These are phyloP conservation scores for Teratosphaeriaceae sp. DNA, from an alignment of 2,329 filamentous ascomycete genomes.

Conservation along the genomic window DNA sequence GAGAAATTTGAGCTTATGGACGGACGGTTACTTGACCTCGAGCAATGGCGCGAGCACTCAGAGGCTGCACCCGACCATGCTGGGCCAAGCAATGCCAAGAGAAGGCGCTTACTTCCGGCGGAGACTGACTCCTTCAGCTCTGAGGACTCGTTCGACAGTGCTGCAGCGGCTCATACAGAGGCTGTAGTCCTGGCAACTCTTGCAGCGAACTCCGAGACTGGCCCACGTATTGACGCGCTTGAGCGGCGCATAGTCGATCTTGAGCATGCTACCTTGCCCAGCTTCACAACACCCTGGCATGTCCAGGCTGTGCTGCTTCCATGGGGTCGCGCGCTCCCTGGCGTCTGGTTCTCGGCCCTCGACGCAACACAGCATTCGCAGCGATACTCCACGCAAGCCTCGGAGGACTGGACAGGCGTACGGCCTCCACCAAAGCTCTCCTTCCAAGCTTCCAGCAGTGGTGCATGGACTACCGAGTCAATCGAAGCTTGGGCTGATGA, in stretches of 20 bases:
- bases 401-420: slow-evolving; percentile 43
- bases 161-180: slow-evolving; percentile 30
- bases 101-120: slow-evolving; percentile 26
- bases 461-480: slow-evolving; percentile 43
- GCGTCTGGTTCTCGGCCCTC: slow-evolving; percentile 45
- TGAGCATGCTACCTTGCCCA: slow-evolving; percentile 54
- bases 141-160: slow-evolving; percentile 28
- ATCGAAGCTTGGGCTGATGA: slow-evolving; percentile 43
- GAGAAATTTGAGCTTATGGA: slow-evolving; percentile 63
- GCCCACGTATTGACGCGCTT: slow-evolving; percentile 40
- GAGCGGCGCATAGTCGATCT: slow-evolving; percentile 47
- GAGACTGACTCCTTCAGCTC: slow-evolving; percentile 36
- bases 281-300: slow-evolving; percentile 59
- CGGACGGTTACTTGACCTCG: slow-evolving; percentile 61
- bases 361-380: slow-evolving; percentile 30
- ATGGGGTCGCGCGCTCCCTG: slow-evolving; percentile 51
- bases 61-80: slow-evolving; percentile 8
- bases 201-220: slow-evolving; percentile 32
- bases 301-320: slow-evolving; percentile 71
- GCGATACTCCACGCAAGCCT: slow-evolving; percentile 34
- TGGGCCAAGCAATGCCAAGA: slow-evolving; percentile 26
- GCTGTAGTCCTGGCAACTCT: slow-evolving; percentile 27
- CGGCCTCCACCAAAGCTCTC: slow-evolving; percentile 15
- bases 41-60: slow-evolving; percentile 40
- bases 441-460: slow-evolving; percentile 32